Conservation (phyloP, 441 rosid species). For the Flueggea neowawraea region DNA sequence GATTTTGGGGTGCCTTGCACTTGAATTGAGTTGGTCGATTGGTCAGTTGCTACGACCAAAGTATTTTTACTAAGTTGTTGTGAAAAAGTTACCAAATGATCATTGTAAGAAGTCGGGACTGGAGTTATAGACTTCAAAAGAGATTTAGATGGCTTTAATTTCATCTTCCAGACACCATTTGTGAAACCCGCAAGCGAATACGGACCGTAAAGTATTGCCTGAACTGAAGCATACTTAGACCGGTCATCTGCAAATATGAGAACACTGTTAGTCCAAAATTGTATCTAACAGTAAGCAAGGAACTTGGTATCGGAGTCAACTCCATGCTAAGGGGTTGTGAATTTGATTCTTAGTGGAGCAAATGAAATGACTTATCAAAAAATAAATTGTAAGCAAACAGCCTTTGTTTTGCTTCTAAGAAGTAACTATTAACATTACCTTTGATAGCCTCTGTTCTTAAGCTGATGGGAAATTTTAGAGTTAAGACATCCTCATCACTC, state of each 20-base stretch:
- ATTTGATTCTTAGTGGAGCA: no score
- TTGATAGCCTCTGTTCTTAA: slow-evolving; percentile 75
- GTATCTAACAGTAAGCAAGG: no score
- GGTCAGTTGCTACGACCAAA: slow-evolving; percentile 40
- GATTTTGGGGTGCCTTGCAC: slow-evolving; percentile 47
- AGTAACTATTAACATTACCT: slow-evolving; percentile 38
- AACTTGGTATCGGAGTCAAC: no score
- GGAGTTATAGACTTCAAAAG: slow-evolving; percentile 57
- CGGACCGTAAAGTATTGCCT: slow-evolving; percentile 87
- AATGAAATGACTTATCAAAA: no score
- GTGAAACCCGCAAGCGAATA: slow-evolving; percentile 73
- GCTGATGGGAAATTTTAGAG: slow-evolving; percentile 59
- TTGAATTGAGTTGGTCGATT: slow-evolving; percentile 54
- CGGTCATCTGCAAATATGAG: slow-evolving; percentile 58
- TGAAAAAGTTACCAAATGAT: slow-evolving; percentile 54
- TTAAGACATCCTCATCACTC: slow-evolving; percentile 58
- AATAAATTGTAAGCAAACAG: no score
- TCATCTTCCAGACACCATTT: slow-evolving; percentile 63
- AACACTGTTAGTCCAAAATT: background rate
- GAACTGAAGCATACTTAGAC: slow-evolving; percentile 59
- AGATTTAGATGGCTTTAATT: slow-evolving; percentile 32
- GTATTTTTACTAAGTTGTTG: slow-evolving; percentile 43
- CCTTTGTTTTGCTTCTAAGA: no score
- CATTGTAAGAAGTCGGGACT: slow-evolving; percentile 47
- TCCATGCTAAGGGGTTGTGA: no score